Evolutionary conservation across 2,329 filamentous ascomycete genomes (phyloP).

Genomic region (Ceratocystis smalleyi): DNA sequence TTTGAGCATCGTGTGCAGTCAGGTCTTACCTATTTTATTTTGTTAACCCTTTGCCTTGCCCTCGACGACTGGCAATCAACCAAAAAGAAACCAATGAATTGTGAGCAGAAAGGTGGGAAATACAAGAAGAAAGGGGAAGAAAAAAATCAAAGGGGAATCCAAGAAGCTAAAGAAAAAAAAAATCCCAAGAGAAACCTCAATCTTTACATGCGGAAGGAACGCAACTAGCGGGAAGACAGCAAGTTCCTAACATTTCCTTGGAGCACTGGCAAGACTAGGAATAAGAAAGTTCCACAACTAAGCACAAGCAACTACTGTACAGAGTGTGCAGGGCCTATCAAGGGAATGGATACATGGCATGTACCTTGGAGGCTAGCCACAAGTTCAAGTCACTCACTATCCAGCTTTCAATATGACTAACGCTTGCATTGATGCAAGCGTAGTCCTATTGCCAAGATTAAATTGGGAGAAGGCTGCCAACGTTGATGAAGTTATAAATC

Average conservation of each 20-base stretch:
- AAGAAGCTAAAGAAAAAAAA: background rate
- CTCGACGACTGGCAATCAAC: background rate
- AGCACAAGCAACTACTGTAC: background rate
- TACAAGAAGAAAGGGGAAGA: background rate
- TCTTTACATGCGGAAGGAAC: slow-evolving; percentile 7
- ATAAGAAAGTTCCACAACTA: background rate
- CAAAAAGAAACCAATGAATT: slow-evolving; percentile 4
- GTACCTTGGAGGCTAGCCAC: background rate
- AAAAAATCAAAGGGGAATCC: background rate
- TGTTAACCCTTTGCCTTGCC: background rate
- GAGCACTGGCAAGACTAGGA: background rate
- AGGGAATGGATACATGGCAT: background rate
- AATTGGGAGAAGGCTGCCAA: background rate
- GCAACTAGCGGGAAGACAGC: slow-evolving; percentile 2
- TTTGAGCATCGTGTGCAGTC: background rate
- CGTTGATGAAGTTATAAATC: background rate
- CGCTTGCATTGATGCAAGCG: background rate
- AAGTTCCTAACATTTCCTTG: slow-evolving; percentile 3
- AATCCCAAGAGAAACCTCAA: background rate
- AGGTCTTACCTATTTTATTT: background rate
- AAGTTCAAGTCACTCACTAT: background rate
- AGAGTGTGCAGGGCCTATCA: background rate
- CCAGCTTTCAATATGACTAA: background rate
- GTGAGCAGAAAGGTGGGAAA: background rate
- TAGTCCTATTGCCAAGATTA: background rate